Conservation (phyloP, 306 rosid species). For the Pyrus communis region DNA sequence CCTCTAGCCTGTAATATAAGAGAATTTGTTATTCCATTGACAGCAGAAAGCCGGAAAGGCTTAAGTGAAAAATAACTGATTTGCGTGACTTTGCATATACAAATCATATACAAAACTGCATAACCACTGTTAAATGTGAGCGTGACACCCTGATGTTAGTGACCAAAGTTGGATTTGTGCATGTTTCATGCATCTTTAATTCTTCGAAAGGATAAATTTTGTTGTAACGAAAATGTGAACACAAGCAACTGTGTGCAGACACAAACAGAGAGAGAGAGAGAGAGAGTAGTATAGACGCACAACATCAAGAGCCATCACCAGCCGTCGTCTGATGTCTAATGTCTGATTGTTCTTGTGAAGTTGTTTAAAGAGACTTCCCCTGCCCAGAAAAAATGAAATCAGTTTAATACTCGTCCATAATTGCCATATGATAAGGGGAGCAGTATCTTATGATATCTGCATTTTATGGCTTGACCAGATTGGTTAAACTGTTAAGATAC, state of each 20-base stretch:
- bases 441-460: neutral
- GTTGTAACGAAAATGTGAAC: neutral
- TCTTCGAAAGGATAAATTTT: neutral
- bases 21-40: neutral
- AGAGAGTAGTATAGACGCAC: constrained; percentile 32
- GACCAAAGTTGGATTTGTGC: neutral
- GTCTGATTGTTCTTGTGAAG: constrained; percentile 59
- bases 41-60: neutral
- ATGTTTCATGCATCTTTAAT: neutral
- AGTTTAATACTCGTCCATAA: constrained; percentile 4
- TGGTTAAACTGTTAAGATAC: neutral
- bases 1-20: constrained; percentile 58
- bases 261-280: neutral
- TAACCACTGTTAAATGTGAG: neutral
- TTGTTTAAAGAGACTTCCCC: constrained; percentile 75
- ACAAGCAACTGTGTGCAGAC: neutral
- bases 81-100: neutral
- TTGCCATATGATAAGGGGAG: neutral
- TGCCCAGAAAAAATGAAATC: constrained; percentile 21
- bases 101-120: neutral
- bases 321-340: constrained; percentile 52
- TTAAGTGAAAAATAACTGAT: neutral
- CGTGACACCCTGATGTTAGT: neutral
- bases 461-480: neutral
- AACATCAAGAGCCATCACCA: constrained; percentile 76